Conservation (phyloP, 306 rosid species). For the Trifolium dubium region DNA sequence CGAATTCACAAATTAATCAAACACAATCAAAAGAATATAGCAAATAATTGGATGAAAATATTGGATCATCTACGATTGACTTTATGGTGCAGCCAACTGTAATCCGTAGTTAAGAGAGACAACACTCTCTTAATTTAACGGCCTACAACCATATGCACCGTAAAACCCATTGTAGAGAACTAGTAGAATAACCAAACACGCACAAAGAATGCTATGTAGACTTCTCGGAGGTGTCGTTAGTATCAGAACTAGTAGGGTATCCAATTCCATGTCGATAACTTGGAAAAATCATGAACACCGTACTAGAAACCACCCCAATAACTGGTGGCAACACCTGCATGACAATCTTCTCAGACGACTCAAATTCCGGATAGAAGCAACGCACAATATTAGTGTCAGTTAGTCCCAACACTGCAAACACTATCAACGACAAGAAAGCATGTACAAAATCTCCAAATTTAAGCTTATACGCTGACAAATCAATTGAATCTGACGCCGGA, state of each 20-base stretch:
- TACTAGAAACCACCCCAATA: constrained; percentile 64
- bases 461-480: constrained; percentile 58
- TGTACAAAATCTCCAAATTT: constrained; percentile 73
- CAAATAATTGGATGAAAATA: not conserved
- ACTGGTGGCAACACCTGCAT: constrained; percentile 64
- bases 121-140: not conserved
- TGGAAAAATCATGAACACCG: constrained; percentile 62
- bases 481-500: constrained; percentile 39
- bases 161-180: not conserved
- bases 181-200: not conserved
- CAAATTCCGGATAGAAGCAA: constrained; percentile 66
- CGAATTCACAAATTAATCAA: not conserved
- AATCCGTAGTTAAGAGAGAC: not conserved
- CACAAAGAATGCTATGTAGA: not conserved
- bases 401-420: constrained; percentile 63
- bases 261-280: constrained; percentile 84
- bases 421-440: constrained; percentile 51
- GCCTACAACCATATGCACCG: not conserved
- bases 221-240: constrained; percentile 32
- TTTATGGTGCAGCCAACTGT: not conserved
- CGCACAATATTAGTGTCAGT: constrained; percentile 60
- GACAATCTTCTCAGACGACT: constrained; percentile 45
- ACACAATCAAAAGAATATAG: not conserved
- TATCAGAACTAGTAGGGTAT: constrained; percentile 49
- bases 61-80: not conserved